Evolutionary conservation across 345 rosid genomes (phyloP), one percentile per base, ranked within the genome.

Genomic region (Moringa oleifera): DNA sequence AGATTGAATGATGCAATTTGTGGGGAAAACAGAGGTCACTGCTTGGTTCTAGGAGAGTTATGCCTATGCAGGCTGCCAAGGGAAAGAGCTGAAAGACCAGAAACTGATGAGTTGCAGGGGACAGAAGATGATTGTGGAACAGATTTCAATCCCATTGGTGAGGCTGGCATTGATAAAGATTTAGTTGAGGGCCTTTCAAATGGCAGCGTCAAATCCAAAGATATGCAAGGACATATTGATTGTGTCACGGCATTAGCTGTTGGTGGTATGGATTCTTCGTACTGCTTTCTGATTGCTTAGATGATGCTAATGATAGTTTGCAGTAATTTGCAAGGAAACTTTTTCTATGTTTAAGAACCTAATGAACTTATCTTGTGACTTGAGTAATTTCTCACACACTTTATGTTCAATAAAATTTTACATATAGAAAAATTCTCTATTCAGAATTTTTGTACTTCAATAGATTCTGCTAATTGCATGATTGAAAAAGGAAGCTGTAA

Each of bases 221-320:
- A 80, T 59, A 28, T 90, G 71, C 77, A 28, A 56, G 90, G 96
- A 50, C 98, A 90, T 74, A 87, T 80, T 63, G 92, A 78, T 79
- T 78, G 83, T 70, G 78, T 93, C 61, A 90, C 97, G 0, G 89
- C 84, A 59, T 83, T 93, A 58, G 85, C 94, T 0, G 2, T 90
- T 53, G 98, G 92, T 84, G 97, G 98, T 93, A 75, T 68, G 67
- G 18, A 58, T 55, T 56, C 64, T 68, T 53, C 55, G 37, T 23
- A 28, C 33, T 36, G 33, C 10, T 47, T 69, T 24, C 53, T 28
- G 20, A 49, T 64, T 64, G 58, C 41, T 50, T 51, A 23, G 24
- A 57, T 19, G 25, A 46, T 55, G 57, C 49, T 49, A 41, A 41
- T 41, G 17, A 41, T 41, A 16, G 47, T 41, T 41, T 1, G 6